Base-by-base conservation (phyloP, 805 yeast genomes). In the Jamesozyma jinghongensis region DNA sequence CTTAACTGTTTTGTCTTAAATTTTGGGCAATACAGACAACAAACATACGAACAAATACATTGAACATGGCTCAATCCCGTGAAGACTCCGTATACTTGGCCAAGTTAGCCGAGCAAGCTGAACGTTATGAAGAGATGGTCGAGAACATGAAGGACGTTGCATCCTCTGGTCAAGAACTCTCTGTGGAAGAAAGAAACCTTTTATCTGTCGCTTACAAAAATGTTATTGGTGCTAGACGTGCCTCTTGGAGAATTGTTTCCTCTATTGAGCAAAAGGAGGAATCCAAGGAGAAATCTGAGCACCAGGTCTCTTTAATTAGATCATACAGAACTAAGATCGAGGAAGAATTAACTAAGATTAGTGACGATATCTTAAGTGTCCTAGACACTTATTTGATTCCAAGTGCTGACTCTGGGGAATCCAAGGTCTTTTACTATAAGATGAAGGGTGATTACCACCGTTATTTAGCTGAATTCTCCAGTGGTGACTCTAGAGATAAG, bases 391-490 rank as follows among this genome's bases (percentile, higher is more conserved):
- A 87, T 67, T 80, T 90, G 67, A 86, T 90, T 59, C 88, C 96
- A 53, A 74, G 90, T 49, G 97, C 97, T 49, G 85, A 82, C 64
- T 79, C 95, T 52, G 97, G 97, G 60, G 98, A 92, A 71, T 87
- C 96, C 38, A 87, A 90, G 75, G 97, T 90, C 42, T 90, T 90
- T 70, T 90, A 90, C 77, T 87, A 85, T 74, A 90, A 90, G 78
- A 90, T 90, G 97, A 90, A 90, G 74, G 98, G 97, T 75, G 98
- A 90, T 69, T 90, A 90, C 75, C 95, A 88, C 75, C 95, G 98
- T 75, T 90, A 90, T 70, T 77, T 90, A 70, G 97, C 97, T 49
- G 98, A 90, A 73, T 92, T 90, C 62, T 90, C 97, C 48, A 75
- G 79, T 57, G 79, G 85, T 51, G 97, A 87, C 54, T 83, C 81